Conservation (phyloP, 257 asterid genomes). For the Capsicum chinense region DNA sequence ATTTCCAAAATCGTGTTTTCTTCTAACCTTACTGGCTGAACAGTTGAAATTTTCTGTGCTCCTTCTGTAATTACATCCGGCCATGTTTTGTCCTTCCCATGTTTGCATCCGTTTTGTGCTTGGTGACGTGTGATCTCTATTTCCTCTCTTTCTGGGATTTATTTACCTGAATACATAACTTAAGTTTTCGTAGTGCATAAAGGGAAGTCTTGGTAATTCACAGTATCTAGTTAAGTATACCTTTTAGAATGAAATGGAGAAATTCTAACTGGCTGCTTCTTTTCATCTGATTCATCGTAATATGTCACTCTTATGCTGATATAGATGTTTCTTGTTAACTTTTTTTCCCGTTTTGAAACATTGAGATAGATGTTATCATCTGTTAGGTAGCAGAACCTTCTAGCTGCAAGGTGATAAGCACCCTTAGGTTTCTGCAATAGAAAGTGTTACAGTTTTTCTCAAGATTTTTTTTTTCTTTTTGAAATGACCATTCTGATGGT, state of each 20-base stretch:
- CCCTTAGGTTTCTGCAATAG: not conserved
- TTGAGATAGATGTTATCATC: not conserved
- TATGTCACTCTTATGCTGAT: not conserved
- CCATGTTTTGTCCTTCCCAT: not conserved
- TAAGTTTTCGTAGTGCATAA: not conserved
- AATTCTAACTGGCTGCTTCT: not conserved
- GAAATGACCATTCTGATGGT: not conserved
- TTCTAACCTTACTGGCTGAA: not conserved
- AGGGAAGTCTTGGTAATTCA: not conserved
- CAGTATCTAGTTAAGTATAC: not conserved
- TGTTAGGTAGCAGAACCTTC: not conserved
- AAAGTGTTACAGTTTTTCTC: not conserved
- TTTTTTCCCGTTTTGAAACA: not conserved
- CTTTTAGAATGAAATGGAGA: constrained; percentile 1
- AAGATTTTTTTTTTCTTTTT: not conserved
- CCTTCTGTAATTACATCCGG: not conserved
- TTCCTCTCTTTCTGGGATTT: not conserved
- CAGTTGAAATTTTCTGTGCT: not conserved
- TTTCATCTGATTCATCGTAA: not conserved
- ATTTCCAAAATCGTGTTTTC: not conserved
- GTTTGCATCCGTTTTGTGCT: not conserved
- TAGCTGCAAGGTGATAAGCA: not conserved
- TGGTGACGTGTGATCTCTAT: not conserved
- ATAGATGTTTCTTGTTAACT: not conserved
- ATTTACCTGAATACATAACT: not conserved